phyloP scores from a whole-genome alignment of 345 rosid species.

The Corchorus olitorius region DNA sequence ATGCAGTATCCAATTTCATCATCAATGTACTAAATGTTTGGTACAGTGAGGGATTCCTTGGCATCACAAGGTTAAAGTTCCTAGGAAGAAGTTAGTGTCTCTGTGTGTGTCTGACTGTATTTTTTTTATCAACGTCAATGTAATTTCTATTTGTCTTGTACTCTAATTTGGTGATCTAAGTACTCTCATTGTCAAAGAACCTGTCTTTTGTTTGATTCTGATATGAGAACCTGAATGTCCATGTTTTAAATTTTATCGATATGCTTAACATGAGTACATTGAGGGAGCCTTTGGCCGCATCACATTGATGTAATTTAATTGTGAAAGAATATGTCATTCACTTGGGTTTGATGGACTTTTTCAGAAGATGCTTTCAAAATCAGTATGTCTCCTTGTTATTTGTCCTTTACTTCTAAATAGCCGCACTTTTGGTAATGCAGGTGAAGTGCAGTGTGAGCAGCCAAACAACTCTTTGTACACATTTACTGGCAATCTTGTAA shows the following conservation, averaged over 20 bases:
- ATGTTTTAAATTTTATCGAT: too few species aligned
- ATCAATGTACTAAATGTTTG: neutral
- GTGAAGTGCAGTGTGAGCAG: constrained; percentile 99
- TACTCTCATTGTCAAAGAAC: too few species aligned
- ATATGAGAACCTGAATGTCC: too few species aligned
- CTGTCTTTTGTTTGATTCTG: too few species aligned
- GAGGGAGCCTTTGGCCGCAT: too few species aligned
- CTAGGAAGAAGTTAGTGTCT: neutral
- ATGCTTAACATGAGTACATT: too few species aligned
- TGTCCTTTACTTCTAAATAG: neutral
- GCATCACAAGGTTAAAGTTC: neutral
- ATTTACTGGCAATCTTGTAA: constrained; percentile 91
- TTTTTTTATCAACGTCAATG: neutral
- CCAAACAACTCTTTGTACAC: constrained; percentile 98
- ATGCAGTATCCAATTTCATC: neutral
- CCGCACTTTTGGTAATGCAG: constrained; percentile 49
- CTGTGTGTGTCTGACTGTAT: neutral
- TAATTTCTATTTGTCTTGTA: neutral
- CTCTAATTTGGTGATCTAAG: neutral
- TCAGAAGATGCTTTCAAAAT: neutral
- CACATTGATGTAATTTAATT: neutral
- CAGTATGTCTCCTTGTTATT: constrained; percentile 13
- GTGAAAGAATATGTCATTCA: neutral
- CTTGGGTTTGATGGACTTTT: neutral
- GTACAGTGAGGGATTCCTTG: constrained; percentile 5